Base-by-base conservation (phyloP, 371 early-diverging fungal genomes). In the Mortierella sp. region DNA sequence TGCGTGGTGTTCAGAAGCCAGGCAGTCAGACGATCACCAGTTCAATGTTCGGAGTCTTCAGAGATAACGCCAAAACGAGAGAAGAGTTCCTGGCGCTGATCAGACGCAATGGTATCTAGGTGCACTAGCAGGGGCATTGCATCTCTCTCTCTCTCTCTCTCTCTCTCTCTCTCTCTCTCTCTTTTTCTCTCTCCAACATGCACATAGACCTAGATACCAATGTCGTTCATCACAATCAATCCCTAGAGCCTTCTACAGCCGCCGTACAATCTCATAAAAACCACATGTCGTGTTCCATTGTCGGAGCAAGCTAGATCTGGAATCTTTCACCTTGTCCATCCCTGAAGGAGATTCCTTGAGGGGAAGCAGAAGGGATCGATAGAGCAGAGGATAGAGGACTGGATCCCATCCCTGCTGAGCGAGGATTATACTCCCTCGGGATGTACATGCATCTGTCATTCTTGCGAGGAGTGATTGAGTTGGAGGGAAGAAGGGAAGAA, bases 1-100 rank as follows among this genome's bases (percentile, higher is more conserved):
- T 95, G 96, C 87, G 96, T 27, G 96, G 96, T 18, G 96, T 94
- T 19, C 91, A 96, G 73, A 98, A 98, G 86, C 95, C 98, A 9
- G 95, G 96, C 24, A 92, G 93, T 73, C 84, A 87, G 49, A 99
- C 99, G 24, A 90, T 95, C 47, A 99, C 99, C 39, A 91, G 91
- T 65, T 96, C 91, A 60, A 99, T 97, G 98, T 84, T 97, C 64
- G 99, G 99, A 51, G 88, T 85, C 31, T 99, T 99, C 83, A 85
- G 96, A 46, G 86, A 91, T 48, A 91, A 96, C 61, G 92, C 92
- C 46, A 94, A 95, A 83, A 98, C 98, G 19, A 83, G 99, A 52
- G 97, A 97, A 69, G 99, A 98, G 80, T 98, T 97, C 84, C 84
- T 98, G 61, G 87, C 90, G 6, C 81, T 93, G 56, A 91, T 92